Conservation (phyloP, 2,329 filamentous ascomycete genomes). For the Ophiostoma sp. region DNA sequence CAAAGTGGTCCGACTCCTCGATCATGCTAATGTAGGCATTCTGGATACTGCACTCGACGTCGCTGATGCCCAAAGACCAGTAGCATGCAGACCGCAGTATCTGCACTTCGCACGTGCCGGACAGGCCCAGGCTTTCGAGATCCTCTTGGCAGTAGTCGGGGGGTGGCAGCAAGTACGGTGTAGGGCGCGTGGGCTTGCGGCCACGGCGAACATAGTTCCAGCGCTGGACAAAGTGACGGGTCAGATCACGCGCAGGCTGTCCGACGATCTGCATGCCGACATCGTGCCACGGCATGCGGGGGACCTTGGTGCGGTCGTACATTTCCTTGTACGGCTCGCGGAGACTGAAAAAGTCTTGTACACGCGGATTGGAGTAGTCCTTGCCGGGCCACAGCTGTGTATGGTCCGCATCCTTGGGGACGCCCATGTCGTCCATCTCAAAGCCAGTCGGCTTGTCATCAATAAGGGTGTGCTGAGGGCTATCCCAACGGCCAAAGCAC, state of each 20-base stretch:
- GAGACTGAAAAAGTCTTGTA: constrained; percentile 89
- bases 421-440: constrained; percentile 64
- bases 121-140: constrained; percentile 78
- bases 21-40: constrained; percentile 94
- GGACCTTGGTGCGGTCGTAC: constrained; percentile 86
- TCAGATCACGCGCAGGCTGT: constrained; percentile 88
- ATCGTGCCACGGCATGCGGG: constrained; percentile 98
- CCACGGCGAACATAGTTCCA: constrained; percentile 97
- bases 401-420: constrained; percentile 83
- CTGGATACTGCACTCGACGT: constrained; percentile 91
- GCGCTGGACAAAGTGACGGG: constrained; percentile 91
- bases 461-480: constrained; percentile 80
- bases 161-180: constrained; percentile 86
- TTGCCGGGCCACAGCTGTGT: constrained; percentile 97
- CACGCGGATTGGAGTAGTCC: constrained; percentile 94
- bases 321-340: constrained; percentile 97
- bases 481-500: constrained; percentile 97
- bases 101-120: constrained; percentile 93
- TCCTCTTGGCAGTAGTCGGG: constrained; percentile 86
- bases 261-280: constrained; percentile 97
- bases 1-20: constrained; percentile 89
- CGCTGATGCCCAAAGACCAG: constrained; percentile 87
- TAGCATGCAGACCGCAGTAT: constrained; percentile 83
- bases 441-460: constrained; percentile 96
- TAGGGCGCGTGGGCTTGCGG: constrained; percentile 85